Conservation (phyloP, 2,329 filamentous ascomycete genomes). For the Neurospora crassa region DNA sequence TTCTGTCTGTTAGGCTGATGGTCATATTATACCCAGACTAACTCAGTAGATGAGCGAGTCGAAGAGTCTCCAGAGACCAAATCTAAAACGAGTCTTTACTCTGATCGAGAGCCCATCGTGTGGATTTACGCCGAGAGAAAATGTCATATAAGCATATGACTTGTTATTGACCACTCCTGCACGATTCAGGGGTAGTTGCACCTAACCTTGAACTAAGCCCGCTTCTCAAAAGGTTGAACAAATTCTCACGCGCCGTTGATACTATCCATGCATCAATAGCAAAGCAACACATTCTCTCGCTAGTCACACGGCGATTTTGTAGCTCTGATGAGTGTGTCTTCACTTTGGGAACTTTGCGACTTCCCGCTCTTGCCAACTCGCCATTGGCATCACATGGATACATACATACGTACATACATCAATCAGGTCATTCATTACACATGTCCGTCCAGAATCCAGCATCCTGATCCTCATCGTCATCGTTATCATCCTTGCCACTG, state of each 20-base stretch:
- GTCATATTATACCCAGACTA: background rate
- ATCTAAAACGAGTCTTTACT: background rate
- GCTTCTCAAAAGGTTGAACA: background rate
- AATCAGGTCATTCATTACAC: slow-evolving; percentile 1
- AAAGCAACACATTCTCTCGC: background rate
- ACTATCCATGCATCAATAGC: background rate
- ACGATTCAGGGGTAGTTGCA: background rate
- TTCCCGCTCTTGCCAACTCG: too few species aligned
- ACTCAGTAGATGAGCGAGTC: background rate
- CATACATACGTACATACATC: background rate
- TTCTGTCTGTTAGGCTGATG: background rate
- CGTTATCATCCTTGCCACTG: background rate
- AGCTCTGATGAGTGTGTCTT: background rate
- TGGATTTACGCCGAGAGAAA: background rate
- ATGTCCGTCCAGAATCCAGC: background rate
- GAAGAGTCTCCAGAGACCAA: background rate
- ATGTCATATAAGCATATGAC: background rate
- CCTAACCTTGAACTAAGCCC: background rate
- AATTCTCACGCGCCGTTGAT: too few species aligned
- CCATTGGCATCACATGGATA: background rate
- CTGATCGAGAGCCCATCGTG: background rate
- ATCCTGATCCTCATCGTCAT: background rate
- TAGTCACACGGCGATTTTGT: background rate
- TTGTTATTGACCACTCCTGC: background rate
- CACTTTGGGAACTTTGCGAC: background rate